phyloP scores from a whole-genome alignment of 305 asterid genomes.

The Striga hermonthica region DNA sequence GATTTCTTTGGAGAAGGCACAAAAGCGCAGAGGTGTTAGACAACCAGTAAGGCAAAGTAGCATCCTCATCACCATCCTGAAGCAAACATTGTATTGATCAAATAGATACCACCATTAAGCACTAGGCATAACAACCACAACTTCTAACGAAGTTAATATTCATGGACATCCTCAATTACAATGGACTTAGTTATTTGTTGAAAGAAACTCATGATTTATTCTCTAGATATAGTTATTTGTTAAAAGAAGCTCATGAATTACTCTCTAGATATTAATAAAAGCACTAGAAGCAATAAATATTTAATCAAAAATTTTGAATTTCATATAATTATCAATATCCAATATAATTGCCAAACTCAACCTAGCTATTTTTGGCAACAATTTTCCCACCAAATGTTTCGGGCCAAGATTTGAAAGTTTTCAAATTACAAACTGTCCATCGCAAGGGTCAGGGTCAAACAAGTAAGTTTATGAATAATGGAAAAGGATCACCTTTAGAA shows the following conservation, averaged over 20 bases:
- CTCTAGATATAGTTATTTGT: slow-evolving; percentile 10
- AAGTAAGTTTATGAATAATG: slow-evolving; percentile 9
- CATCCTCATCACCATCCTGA: slow-evolving; percentile 77
- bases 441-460: too few relatives aligned
- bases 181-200: slow-evolving; percentile 5
- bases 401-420: too few relatives aligned
- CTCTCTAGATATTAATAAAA: slow-evolving; percentile 12
- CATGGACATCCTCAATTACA: slow-evolving; percentile 5
- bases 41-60: slow-evolving; percentile 87
- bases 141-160: slow-evolving; percentile 15
- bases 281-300: slow-evolving; percentile 3
- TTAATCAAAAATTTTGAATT: too few relatives aligned
- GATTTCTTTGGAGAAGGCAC: slow-evolving; percentile 86
- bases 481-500: slow-evolving; percentile 61
- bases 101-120: slow-evolving; percentile 18
- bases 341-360: too few relatives aligned
- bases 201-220: slow-evolving; percentile 18
- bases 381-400: too few relatives aligned
- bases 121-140: slow-evolving; percentile 19
- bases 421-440: too few relatives aligned
- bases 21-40: slow-evolving; percentile 92
- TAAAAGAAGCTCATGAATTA: slow-evolving; percentile 19
- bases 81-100: slow-evolving; percentile 25
- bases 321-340: too few relatives aligned
- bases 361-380: too few relatives aligned